These are phyloP conservation scores for Fusarium sp. DNA, from an alignment of 2,329 filamentous ascomycete genomes.

Conservation along the genomic window DNA sequence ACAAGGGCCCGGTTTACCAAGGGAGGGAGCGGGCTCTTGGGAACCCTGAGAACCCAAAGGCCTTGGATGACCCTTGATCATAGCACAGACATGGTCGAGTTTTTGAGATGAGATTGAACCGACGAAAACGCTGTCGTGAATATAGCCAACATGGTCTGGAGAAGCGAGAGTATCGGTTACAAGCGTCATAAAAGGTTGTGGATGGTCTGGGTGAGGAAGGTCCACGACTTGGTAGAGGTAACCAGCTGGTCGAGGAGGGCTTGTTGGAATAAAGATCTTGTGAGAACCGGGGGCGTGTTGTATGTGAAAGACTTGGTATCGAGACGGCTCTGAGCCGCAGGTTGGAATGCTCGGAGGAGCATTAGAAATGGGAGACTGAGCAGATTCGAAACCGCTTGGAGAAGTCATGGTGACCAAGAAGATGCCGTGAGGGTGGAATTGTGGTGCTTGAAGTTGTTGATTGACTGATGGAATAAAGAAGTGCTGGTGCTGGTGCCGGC, in stretches of 20 bases:
- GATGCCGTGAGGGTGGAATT: not conserved
- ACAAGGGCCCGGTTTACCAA: slow-evolving; percentile 8
- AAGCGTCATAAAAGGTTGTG: slow-evolving; percentile 14
- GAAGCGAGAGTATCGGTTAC: slow-evolving; percentile 18
- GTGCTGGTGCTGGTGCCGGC: not conserved
- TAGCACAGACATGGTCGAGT: slow-evolving; percentile 27
- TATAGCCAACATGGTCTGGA: slow-evolving; percentile 14
- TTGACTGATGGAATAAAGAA: not conserved
- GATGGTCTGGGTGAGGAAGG: not conserved
- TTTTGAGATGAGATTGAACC: slow-evolving; percentile 41
- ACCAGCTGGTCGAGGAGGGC: slow-evolving; percentile 18
- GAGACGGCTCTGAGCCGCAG: not conserved
- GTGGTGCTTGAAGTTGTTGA: not conserved
- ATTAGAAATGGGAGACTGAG: not conserved
- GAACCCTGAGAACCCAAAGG: slow-evolving; percentile 4
- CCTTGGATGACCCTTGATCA: slow-evolving; percentile 25
- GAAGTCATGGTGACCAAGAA: slow-evolving; percentile 10
- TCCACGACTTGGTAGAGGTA: slow-evolving; percentile 28
- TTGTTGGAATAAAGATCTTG: slow-evolving; percentile 40
- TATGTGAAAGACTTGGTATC: slow-evolving; percentile 39
- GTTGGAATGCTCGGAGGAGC: slow-evolving; percentile 4
- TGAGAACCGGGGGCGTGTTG: slow-evolving; percentile 30
- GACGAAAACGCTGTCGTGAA: slow-evolving; percentile 31
- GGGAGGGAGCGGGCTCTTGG: not conserved
- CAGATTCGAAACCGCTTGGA: not conserved